Percentiles rank a stretch among this genome's conserved stretches.
Conservation (phyloP, 2,329 filamentous ascomycete species). For the Botrytis galanthina region DNA sequence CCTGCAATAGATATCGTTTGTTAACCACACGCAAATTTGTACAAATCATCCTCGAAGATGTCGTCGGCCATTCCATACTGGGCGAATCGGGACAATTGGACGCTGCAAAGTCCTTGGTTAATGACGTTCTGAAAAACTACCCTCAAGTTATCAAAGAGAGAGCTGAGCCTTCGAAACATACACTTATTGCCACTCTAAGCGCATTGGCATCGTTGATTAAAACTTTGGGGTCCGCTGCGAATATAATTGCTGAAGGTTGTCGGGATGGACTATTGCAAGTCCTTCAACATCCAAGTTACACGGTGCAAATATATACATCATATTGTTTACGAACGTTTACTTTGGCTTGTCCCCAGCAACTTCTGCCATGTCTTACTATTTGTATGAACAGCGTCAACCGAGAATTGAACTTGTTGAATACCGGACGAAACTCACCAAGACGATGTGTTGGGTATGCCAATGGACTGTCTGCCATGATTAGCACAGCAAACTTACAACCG, state of each 20-base stretch:
- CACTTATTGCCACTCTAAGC: conserved; percentile 74
- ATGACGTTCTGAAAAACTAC: conserved; percentile 89
- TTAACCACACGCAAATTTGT: conserved; percentile 83
- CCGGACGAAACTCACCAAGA: conserved; percentile 73
- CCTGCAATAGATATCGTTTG: conserved; percentile 82
- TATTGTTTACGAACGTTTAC: conserved; percentile 85
- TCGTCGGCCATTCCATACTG: conserved; percentile 76
- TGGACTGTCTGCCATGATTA: conserved; percentile 85
- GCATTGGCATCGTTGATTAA: conserved; percentile 76
- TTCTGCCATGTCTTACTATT: conserved; percentile 86
- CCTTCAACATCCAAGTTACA: conserved; percentile 91
- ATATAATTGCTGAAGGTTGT: conserved; percentile 74
- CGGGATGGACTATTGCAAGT: conserved; percentile 87
- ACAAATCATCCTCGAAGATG: conserved; percentile 77
- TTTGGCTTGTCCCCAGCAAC: conserved; percentile 85
- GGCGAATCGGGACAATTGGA: conserved; percentile 86
- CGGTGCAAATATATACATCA: conserved; percentile 87
- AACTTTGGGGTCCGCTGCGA: conserved; percentile 78
- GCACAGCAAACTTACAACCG: conserved; percentile 82
- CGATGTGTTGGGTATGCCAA: conserved; percentile 89
- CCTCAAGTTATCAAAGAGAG: conserved; percentile 85
- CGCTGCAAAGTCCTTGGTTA: conserved; percentile 78
- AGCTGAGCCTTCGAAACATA: conserved; percentile 84
- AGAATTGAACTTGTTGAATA: conserved; percentile 75
- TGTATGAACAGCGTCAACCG: conserved; percentile 94